Conservation (phyloP, 352 stramenopile species). For the Phytophthora melonis region DNA sequence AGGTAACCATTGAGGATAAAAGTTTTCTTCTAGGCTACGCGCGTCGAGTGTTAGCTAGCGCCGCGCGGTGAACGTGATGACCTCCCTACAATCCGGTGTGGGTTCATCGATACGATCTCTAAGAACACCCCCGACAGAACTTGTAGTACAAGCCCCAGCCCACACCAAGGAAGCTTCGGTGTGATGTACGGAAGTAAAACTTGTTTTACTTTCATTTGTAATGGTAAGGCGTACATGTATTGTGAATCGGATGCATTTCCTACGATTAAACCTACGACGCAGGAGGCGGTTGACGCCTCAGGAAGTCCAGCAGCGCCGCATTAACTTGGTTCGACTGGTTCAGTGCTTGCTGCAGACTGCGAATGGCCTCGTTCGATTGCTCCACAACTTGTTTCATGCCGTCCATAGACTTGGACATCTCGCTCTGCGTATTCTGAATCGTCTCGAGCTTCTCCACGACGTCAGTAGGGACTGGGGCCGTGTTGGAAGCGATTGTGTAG, state of each 20-base stretch:
- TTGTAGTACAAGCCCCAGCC: too few relatives aligned
- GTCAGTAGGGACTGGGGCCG: not conserved
- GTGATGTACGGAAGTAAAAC: too few relatives aligned
- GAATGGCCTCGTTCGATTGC: constrained; percentile 39
- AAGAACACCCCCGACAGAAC: too few relatives aligned
- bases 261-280: constrained; percentile 8
- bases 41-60: constrained; percentile 3
- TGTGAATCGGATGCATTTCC: not conserved
- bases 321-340: constrained; percentile 44
- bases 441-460: constrained; percentile 23
- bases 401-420: constrained; percentile 35
- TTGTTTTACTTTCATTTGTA: not conserved
- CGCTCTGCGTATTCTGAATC: constrained; percentile 31
- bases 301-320: constrained; percentile 34
- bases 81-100: too few relatives aligned
- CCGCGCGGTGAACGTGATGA: not conserved
- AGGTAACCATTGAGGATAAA: too few relatives aligned
- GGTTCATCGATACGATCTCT: too few relatives aligned
- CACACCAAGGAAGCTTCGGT: too few relatives aligned
- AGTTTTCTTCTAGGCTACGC: too few relatives aligned
- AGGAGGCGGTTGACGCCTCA: constrained; percentile 19
- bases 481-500: not conserved
- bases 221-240: not conserved
- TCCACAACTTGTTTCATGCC: constrained; percentile 40
- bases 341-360: constrained; percentile 28